Conservation (phyloP, 352 stramenopile genomes). For the Peronospora farinosa region DNA sequence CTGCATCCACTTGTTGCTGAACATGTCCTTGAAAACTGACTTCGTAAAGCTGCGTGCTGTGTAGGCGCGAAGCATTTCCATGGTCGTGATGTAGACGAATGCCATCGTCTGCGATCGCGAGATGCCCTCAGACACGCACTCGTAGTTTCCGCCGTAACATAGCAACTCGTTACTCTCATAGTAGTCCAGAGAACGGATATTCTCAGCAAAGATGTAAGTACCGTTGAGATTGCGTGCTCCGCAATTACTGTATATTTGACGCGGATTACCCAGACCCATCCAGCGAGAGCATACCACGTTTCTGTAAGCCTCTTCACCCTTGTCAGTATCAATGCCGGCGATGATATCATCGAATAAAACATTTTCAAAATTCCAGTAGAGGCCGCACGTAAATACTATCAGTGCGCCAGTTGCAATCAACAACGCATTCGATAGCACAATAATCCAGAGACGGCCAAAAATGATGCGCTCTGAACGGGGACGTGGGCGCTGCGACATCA, state of each 20-base stretch:
- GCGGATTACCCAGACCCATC: conserved; percentile 40
- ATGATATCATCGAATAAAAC: conserved; percentile 54
- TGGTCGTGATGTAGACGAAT: conserved; percentile 73
- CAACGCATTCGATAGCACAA: conserved; percentile 60
- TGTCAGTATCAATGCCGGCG: conserved; percentile 31
- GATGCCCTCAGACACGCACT: conserved; percentile 58
- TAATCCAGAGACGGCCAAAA: conserved; percentile 56
- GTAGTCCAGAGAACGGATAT: conserved; percentile 23
- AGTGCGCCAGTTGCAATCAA: conserved; percentile 50
- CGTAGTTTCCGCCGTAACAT: conserved; percentile 47
- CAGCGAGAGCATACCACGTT: conserved; percentile 54
- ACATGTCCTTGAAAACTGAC: conserved; percentile 61
- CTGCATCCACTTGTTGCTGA: conserved; percentile 79
- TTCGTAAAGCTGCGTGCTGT: conserved; percentile 75
- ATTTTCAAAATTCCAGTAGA: conserved; percentile 70
- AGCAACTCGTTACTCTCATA: conserved; percentile 40
- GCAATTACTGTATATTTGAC: conserved; percentile 50
- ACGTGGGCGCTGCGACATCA: conserved; percentile 58
- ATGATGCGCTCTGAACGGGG: conserved; percentile 57
- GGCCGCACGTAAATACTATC: conserved; percentile 50
- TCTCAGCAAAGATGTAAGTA: conserved; percentile 37
- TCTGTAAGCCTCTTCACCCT: conserved; percentile 31
- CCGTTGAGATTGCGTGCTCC: conserved; percentile 26
- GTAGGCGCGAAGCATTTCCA: conserved; percentile 69
- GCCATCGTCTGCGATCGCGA: conserved; percentile 66